phyloP scores from a whole-genome alignment of 345 rosid species.

The Garcia nutans region DNA sequence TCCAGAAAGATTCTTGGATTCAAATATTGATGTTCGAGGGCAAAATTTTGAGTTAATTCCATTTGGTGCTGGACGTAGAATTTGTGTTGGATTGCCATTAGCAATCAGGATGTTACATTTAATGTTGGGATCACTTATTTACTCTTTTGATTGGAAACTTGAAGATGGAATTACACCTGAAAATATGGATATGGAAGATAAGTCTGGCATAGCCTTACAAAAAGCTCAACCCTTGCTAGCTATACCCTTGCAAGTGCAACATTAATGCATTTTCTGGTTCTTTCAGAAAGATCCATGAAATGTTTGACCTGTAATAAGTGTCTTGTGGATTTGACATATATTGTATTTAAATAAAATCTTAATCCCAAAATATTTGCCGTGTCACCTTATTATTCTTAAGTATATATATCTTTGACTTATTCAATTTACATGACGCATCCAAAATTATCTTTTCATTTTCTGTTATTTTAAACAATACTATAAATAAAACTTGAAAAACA shows the following conservation, averaged over 20 bases:
- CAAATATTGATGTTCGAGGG: background rate
- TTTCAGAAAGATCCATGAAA: too few relatives aligned
- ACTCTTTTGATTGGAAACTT: slow-evolving; percentile 12
- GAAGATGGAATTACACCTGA: background rate
- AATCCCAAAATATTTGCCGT: too few relatives aligned
- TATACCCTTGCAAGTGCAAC: background rate
- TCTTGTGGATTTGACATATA: too few relatives aligned
- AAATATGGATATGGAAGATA: background rate
- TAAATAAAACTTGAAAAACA: too few relatives aligned
- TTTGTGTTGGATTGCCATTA: slow-evolving; percentile 13
- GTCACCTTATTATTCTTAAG: too few relatives aligned
- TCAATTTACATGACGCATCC: too few relatives aligned
- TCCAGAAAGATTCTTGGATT: slow-evolving; percentile 10
- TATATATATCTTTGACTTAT: too few relatives aligned
- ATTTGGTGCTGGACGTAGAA: slow-evolving; percentile 9
- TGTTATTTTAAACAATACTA: too few relatives aligned
- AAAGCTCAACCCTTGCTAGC: background rate
- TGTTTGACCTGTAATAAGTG: too few relatives aligned
- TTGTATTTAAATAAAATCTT: too few relatives aligned
- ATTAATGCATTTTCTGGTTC: too few relatives aligned
- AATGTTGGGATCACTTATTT: slow-evolving; percentile 5
- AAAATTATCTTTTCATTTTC: too few relatives aligned
- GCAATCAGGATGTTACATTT: slow-evolving; percentile 1
- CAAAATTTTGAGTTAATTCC: slow-evolving; percentile 4
- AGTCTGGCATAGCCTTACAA: background rate